These are phyloP conservation scores for Eucalyptus rudis DNA, from an alignment of 345 rosid genomes.

Conservation along the genomic window DNA sequence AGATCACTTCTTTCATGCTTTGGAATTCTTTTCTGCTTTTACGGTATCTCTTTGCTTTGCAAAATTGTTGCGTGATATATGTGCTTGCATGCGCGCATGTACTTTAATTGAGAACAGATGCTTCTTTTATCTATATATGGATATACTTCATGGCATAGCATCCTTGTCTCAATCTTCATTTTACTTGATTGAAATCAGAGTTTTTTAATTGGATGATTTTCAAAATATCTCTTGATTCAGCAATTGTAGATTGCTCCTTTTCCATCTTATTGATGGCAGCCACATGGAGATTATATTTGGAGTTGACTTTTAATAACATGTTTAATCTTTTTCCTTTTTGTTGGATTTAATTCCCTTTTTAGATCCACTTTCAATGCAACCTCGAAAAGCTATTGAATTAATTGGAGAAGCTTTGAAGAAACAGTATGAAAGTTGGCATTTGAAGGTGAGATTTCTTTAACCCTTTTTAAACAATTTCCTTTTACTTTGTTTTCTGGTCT, in stretches of 20 bases:
- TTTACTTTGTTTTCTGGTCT: neutral
- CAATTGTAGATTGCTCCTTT: neutral
- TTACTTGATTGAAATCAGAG: neutral
- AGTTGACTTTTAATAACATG: neutral
- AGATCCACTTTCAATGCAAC: conserved; percentile 98
- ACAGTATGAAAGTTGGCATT: conserved; percentile 99
- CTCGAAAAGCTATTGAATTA: conserved; percentile 80
- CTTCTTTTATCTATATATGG: neutral
- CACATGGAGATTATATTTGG: neutral
- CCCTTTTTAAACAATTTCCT: conserved; percentile 67
- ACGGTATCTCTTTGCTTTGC: neutral
- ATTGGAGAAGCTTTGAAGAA: conserved; percentile 75
- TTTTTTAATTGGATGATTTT: neutral
- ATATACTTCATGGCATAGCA: neutral
- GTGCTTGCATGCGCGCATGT: neutral
- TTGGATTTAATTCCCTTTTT: neutral
- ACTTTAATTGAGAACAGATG: neutral
- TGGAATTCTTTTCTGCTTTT: neutral
- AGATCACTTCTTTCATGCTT: conserved; percentile 1
- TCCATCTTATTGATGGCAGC: neutral
- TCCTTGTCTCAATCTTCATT: neutral
- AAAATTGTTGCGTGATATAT: neutral
- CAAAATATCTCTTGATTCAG: neutral
- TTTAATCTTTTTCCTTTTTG: neutral
- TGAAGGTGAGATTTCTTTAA: conserved; percentile 45